Conservation (phyloP, 202 grass and related monocot species). For the Saccharum hybrid region DNA sequence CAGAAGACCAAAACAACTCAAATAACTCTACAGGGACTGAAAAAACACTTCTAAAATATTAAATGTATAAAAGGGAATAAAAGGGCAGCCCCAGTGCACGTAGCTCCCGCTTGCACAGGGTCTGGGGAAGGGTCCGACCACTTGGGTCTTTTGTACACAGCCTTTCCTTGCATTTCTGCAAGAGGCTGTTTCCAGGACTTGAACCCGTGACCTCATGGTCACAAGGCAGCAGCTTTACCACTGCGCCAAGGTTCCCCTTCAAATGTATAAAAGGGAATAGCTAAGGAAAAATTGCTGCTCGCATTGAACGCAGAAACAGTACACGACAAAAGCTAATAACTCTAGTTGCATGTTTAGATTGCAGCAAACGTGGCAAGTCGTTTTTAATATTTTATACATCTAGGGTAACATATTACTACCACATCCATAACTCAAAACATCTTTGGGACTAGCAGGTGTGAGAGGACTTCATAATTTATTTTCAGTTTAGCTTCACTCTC, state of each 20-base stretch:
- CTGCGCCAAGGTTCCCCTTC: too few relatives aligned
- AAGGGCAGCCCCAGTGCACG: too few relatives aligned
- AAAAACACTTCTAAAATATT: background rate
- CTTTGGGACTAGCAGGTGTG: background rate
- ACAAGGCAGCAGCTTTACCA: too few relatives aligned
- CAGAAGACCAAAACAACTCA: slow-evolving; percentile 25
- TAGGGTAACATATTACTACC: background rate
- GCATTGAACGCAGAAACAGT: background rate
- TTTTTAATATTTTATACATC: background rate
- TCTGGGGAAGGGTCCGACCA: too few relatives aligned
- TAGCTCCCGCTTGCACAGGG: too few relatives aligned
- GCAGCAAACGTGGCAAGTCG: background rate
- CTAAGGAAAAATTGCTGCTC: background rate
- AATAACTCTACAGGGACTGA: background rate
- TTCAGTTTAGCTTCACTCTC: background rate
- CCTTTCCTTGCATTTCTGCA: too few relatives aligned
- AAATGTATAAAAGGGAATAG: background rate
- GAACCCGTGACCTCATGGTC: too few relatives aligned
- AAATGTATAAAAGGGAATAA: background rate
- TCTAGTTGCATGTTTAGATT: background rate
- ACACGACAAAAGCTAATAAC: background rate
- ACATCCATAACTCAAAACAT: background rate
- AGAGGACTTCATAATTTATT: background rate
- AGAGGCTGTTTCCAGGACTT: too few relatives aligned
- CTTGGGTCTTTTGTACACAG: too few relatives aligned